Percentiles rank a stretch among this genome's conserved stretches.
Evolutionary conservation across 805 yeast genomes (phyloP).

Genomic region (Kodamaea restingae): DNA sequence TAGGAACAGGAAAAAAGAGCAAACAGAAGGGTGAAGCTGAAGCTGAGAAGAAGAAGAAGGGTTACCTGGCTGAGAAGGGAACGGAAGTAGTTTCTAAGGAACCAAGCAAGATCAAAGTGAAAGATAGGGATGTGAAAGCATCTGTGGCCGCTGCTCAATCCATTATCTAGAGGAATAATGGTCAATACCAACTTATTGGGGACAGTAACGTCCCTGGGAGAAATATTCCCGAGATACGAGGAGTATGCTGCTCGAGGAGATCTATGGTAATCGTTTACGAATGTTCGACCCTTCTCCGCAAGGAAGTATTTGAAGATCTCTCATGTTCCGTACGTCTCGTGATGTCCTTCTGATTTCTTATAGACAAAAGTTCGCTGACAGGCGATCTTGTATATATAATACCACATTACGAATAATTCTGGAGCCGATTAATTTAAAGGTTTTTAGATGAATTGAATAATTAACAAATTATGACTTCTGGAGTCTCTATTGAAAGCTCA

Average conservation of each 20-base stretch:
- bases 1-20: constrained; percentile 19
- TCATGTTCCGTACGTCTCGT: no score
- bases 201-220: no score
- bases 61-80: constrained; percentile 12
- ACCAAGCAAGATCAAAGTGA: constrained; percentile 4
- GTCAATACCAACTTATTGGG: no score
- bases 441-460: no score
- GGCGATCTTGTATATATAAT: neutral
- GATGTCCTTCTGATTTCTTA: constrained; percentile 1
- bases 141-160: neutral
- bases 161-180: neutral
- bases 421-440: no score
- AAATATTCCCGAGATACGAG: no score
- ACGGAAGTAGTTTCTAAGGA: constrained; percentile 1
- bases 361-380: constrained; percentile 1
- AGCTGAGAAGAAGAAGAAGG: constrained; percentile 8
- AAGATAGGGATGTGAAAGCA: constrained; percentile 7
- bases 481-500: no score
- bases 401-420: neutral
- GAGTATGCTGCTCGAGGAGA: no score
- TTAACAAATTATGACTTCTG: neutral
- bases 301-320: no score
- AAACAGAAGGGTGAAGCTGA: constrained; percentile 4
- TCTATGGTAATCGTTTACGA: no score
- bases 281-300: no score